Evolutionary conservation across 345 rosid genomes (phyloP).

Genomic region (Moricandia arvensis): DNA sequence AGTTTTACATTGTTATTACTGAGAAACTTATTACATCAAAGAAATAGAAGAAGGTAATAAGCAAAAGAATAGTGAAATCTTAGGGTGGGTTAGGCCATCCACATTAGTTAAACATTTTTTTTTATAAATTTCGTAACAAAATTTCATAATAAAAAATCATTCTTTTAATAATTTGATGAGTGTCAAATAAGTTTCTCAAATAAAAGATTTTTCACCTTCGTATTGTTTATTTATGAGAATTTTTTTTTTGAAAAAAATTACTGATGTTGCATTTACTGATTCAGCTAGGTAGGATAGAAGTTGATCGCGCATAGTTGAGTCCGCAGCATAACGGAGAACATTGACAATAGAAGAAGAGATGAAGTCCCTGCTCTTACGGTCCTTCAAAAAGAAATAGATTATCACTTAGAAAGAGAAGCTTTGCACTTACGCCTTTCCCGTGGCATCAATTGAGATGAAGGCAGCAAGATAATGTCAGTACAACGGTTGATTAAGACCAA

Average conservation of each 20-base stretch:
- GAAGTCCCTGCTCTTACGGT: too few relatives aligned
- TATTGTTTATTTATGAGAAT: background rate
- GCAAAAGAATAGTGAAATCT: background rate
- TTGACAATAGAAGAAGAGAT: background rate
- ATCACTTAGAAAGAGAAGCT: background rate
- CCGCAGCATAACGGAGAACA: background rate
- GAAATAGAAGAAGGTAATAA: background rate
- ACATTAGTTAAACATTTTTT: background rate
- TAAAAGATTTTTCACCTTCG: background rate
- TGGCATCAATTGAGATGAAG: background rate
- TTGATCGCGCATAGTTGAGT: background rate
- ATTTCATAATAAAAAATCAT: background rate
- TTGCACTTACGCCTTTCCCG: background rate
- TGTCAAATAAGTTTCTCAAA: background rate
- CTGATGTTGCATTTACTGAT: background rate
- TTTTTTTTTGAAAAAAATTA: background rate
- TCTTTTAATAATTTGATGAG: background rate
- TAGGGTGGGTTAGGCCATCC: background rate
- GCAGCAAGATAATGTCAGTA: background rate
- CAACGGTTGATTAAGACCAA: background rate
- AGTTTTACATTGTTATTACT: background rate
- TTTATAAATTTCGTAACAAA: too few relatives aligned
- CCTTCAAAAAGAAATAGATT: background rate
- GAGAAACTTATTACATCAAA: background rate
- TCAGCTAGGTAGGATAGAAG: too few relatives aligned